Percentiles rank a stretch among this genome's conserved stretches.
Evolutionary conservation across 2,329 filamentous ascomycete species (phyloP).

Genomic region (Colletotrichum sp.): DNA sequence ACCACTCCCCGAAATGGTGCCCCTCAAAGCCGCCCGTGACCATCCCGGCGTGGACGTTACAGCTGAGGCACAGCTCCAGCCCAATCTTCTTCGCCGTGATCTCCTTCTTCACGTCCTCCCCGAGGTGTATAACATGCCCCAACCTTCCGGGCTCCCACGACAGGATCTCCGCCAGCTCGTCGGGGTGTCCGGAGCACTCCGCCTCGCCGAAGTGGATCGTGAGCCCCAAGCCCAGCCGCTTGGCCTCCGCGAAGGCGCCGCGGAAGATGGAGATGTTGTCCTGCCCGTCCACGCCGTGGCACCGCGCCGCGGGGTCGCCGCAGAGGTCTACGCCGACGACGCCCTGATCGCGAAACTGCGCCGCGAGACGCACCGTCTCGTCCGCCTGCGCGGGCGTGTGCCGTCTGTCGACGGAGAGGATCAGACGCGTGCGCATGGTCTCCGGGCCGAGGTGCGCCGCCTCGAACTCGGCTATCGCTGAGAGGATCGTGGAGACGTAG

Average conservation of each 20-base stretch:
- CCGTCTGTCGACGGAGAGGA: slow-evolving; percentile 77
- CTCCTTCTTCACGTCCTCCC: slow-evolving; percentile 60
- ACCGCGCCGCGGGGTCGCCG: slow-evolving; percentile 65
- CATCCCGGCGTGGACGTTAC: slow-evolving; percentile 80
- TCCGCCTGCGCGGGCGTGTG: slow-evolving; percentile 62
- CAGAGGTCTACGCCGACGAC: slow-evolving; percentile 81
- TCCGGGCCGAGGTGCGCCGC: slow-evolving; percentile 29
- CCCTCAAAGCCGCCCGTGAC: slow-evolving; percentile 67
- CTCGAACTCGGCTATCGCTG: slow-evolving; percentile 62
- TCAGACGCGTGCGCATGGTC: slow-evolving; percentile 66
- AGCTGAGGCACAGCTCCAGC: slow-evolving; percentile 79
- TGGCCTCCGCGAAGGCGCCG: slow-evolving; percentile 63
- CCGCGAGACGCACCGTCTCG: slow-evolving; percentile 69
- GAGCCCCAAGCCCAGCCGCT: slow-evolving; percentile 58
- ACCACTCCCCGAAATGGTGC: slow-evolving; percentile 83
- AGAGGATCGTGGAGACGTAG: slow-evolving; percentile 71
- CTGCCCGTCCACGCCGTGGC: slow-evolving; percentile 56
- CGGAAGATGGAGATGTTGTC: slow-evolving; percentile 66
- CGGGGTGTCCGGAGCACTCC: slow-evolving; percentile 55
- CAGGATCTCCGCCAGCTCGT: slow-evolving; percentile 69
- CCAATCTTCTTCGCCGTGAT: slow-evolving; percentile 61
- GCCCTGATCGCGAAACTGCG: slow-evolving; percentile 53
- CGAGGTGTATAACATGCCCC: slow-evolving; percentile 81
- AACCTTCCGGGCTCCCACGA: slow-evolving; percentile 70
- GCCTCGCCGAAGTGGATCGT: slow-evolving; percentile 84